Base-by-base conservation (phyloP, 106 monocot genomes). In the Alisma plantagoaquatica region DNA sequence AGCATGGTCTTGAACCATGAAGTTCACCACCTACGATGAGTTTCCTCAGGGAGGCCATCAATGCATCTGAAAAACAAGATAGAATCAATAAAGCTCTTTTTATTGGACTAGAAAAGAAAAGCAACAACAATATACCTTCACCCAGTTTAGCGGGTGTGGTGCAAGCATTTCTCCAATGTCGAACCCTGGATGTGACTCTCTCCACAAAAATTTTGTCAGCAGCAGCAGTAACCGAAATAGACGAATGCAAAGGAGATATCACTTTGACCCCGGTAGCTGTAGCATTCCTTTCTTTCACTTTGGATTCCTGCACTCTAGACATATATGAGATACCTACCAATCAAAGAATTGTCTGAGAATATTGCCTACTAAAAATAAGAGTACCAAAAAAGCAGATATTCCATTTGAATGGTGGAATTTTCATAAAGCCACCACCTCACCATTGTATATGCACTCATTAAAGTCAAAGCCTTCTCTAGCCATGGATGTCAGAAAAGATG, bases 391-490 rank as follows among this genome's bases (percentile, higher is more conserved):
- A 6, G 35, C 35, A 7, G 14, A 6, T 7, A 38, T 38, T 38
- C 35, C 35, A 7, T 38, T 7, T 6, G 14, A 38, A 7, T 38
- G 35, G 14, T n/a, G n/a, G n/a, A n/a, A n/a, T n/a, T n/a, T n/a
- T 16, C 21, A 46, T n/a, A 3, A 38, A 35, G 57, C 24, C 23
- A 28, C 16, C 46, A 23, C 41, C 76, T 70, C 32, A 87, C 78
- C 96, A 63, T 98, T 73, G 59, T 98, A 82, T 51, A 98, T 70
- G 59, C 84, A 89, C 29, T 56, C 45, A 67, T 98, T 98, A 52
- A 98, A 98, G 70, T 98, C 96, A 72, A 98, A 89, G 29, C 89
- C 89, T 74, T 84, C 76, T 61, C 32, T 63, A 43, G 96, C 96
- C 81, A 98, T 84, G 47, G 89, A 84, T 31, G 70, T 54, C 43